phyloP scores from a whole-genome alignment of 2,329 filamentous ascomycete species.

The Exophiala spinifera region DNA sequence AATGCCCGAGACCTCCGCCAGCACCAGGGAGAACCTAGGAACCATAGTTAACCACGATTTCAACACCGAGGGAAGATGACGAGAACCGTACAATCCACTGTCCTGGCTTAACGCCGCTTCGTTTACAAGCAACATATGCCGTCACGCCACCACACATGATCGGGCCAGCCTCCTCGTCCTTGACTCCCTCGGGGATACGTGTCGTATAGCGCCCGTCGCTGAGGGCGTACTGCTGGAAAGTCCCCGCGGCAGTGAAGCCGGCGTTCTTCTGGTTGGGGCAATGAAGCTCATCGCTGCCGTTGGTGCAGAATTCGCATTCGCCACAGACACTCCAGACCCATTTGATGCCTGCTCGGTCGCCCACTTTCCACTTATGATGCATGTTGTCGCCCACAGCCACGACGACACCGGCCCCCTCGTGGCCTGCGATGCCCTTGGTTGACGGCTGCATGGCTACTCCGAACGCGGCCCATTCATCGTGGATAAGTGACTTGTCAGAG shows the following conservation, averaged over 20 bases:
- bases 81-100: slow-evolving; percentile 31
- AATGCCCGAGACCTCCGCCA: slow-evolving; percentile 34
- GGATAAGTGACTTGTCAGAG: slow-evolving; percentile 56
- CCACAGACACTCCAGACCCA: slow-evolving; percentile 90
- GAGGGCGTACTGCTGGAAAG: slow-evolving; percentile 38
- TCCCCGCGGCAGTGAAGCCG: slow-evolving; percentile 39
- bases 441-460: slow-evolving; percentile 25
- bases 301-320: slow-evolving; percentile 72
- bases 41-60: not conserved
- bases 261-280: slow-evolving; percentile 37
- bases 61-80: no score
- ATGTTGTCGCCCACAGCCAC: slow-evolving; percentile 70
- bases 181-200: slow-evolving; percentile 37
- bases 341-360: slow-evolving; percentile 82
- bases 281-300: slow-evolving; percentile 37
- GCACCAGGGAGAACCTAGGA: slow-evolving; percentile 29
- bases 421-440: slow-evolving; percentile 35
- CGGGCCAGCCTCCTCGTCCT: slow-evolving; percentile 38
- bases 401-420: slow-evolving; percentile 75
- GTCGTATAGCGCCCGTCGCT: slow-evolving; percentile 38
- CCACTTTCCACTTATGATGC: slow-evolving; percentile 73
- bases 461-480: slow-evolving; percentile 27
- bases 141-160: slow-evolving; percentile 42
- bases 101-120: slow-evolving; percentile 36
- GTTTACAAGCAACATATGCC: slow-evolving; percentile 39